phyloP scores from a whole-genome alignment of 2,329 filamentous ascomycete species.

The Botrytis sinoallii region DNA sequence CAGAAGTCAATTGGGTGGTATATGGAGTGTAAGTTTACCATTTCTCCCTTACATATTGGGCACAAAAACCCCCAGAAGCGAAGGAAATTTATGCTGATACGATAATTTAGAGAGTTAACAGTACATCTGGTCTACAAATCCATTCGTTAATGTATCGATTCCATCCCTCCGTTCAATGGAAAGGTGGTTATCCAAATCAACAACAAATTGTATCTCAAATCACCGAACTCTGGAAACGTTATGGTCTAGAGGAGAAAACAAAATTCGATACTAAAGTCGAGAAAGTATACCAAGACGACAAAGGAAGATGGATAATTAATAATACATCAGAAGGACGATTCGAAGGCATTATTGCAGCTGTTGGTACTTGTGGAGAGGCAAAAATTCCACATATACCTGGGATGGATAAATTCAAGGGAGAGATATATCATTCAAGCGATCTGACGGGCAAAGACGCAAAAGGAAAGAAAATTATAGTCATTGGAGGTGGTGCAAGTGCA shows the following conservation, averaged over 20 bases:
- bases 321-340: slow-evolving; percentile 67
- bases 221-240: slow-evolving; percentile 68
- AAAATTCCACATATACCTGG: slow-evolving; percentile 69
- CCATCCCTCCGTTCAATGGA: slow-evolving; percentile 74
- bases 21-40: slow-evolving; percentile 64
- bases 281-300: slow-evolving; percentile 64
- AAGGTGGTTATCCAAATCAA: slow-evolving; percentile 72
- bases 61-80: background rate
- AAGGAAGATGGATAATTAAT: slow-evolving; percentile 76
- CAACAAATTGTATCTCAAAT: slow-evolving; percentile 74
- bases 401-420: slow-evolving; percentile 69
- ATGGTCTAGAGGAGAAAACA: slow-evolving; percentile 68
- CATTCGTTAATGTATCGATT: slow-evolving; percentile 87
- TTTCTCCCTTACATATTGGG: background rate
- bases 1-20: slow-evolving; percentile 67
- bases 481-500: slow-evolving; percentile 77
- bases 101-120: slow-evolving; percentile 64
- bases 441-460: slow-evolving; percentile 70
- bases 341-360: slow-evolving; percentile 73
- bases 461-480: slow-evolving; percentile 71
- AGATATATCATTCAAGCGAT: slow-evolving; percentile 71
- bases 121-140: slow-evolving; percentile 78
- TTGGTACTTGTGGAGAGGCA: slow-evolving; percentile 77
- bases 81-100: background rate
- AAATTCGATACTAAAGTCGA: slow-evolving; percentile 68